These are phyloP conservation scores for Sphaerostilbella broomeana DNA, from an alignment of 2,329 filamentous ascomycete genomes.

Conservation along the genomic window DNA sequence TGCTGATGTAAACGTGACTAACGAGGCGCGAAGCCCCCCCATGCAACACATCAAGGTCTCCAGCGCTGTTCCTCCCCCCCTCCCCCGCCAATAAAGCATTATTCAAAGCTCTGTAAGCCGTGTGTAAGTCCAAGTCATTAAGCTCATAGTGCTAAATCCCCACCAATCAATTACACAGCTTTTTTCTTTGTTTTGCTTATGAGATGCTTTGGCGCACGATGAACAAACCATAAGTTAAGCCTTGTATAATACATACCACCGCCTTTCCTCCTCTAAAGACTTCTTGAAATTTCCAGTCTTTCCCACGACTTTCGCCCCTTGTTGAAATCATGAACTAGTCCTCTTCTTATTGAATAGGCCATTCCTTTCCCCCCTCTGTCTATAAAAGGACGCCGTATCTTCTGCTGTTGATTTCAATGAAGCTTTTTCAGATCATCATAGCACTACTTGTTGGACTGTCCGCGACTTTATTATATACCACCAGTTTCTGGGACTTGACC, in stretches of 20 bases:
- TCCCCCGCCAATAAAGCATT: too few species aligned
- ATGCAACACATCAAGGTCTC: background rate
- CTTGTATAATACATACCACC: constrained; percentile 2
- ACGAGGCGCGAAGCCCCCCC: constrained; percentile 10
- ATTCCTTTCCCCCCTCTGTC: too few species aligned
- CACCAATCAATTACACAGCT: too few species aligned
- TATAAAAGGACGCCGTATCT: constrained; percentile 6
- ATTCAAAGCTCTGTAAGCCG: too few species aligned
- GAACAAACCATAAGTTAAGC: constrained; percentile 4
- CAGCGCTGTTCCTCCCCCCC: too few species aligned
- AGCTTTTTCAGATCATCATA: constrained; percentile 23
- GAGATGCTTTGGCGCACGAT: too few species aligned
- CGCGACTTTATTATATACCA: constrained; percentile 24
- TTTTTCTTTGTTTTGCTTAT: too few species aligned
- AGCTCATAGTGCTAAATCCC: too few species aligned
- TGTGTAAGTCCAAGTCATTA: background rate
- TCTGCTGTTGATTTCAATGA: constrained; percentile 21
- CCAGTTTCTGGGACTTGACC: constrained; percentile 2
- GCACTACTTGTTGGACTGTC: constrained; percentile 24
- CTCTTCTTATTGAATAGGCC: too few species aligned
- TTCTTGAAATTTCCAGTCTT: constrained; percentile 7
- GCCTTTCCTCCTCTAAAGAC: background rate
- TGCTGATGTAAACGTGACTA: constrained; percentile 28
- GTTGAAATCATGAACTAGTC: too few species aligned
- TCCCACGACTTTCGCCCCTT: too few species aligned